Base-by-base conservation (phyloP, 352 stramenopile species). In the Phytophthora fragariae region DNA sequence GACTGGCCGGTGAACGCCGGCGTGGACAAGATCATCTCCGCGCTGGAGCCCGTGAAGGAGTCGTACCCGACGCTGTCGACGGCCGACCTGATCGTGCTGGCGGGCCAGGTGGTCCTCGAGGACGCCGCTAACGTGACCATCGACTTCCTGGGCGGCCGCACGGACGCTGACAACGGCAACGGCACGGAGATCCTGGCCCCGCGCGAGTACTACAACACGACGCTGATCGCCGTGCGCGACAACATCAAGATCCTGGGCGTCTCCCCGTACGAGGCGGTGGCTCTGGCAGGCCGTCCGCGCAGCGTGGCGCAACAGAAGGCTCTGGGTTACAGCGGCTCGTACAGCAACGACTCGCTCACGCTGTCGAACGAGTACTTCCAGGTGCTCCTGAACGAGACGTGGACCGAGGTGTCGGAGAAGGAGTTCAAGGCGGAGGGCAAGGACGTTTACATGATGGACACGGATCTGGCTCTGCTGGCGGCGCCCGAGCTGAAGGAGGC, bases 231-330 rank as follows among this genome's bases (percentile, higher is more conserved):
- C 73, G 79, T 98, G 57, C 83, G 95, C 41, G 91, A 97, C 70
- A 88, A 98, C 57, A 98, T 98, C 76, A 86, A 92, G 57, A 84
- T 95, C 67, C 93, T 98, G 91, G 92, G 94, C 27, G 96, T 98
- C 60, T 84, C 84, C 49, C 92, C 98, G 67, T 75, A 85, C 56
- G 94, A 98, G 73, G 98, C 97, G 68, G 97, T 99, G 29, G 94
- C 94, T 12, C 79, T 99, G 1, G 77, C 92, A 27, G 96, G 97
- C 37, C 65, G 97, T 83, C 33, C 94, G 96, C 82, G 90, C 93
- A 57, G 85, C 98, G 80, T 88, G n/a, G 98, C 90, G 73, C 94
- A 99, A 77, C 91, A 88, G 2, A 89, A 96, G 72, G 75, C 70
- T 10, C 88, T 77, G 64, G 95, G 93, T 68, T 88, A 93, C 73